phyloP scores from a whole-genome alignment of 2,329 filamentous ascomycete genomes.

The Lecanicillium sp. region DNA sequence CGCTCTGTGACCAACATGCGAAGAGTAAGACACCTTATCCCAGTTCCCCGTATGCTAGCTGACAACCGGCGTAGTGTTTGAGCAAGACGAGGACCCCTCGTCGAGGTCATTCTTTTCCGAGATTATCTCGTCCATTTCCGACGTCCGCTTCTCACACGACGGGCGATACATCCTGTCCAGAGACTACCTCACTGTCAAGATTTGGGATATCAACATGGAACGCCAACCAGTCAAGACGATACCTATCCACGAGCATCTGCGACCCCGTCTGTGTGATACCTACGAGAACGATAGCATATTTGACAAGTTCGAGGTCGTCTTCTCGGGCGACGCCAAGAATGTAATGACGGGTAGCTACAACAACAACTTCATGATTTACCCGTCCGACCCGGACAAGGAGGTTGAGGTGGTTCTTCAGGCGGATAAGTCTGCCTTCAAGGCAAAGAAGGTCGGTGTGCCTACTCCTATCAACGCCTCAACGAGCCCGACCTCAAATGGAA shows the following conservation, averaged over 20 bases:
- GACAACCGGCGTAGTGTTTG: constrained; percentile 64
- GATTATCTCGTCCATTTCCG: constrained; percentile 98
- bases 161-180: constrained; percentile 95
- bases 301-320: constrained; percentile 99
- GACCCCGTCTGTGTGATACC: constrained; percentile 90
- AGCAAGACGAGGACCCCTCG: constrained; percentile 95
- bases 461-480: constrained; percentile 87
- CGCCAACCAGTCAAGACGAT: constrained; percentile 96
- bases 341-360: constrained; percentile 99
- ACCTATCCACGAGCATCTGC: constrained; percentile 93
- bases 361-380: constrained; percentile 99
- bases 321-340: constrained; percentile 96
- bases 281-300: constrained; percentile 99
- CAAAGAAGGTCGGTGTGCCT: constrained; percentile 97
- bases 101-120: constrained; percentile 99
- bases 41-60: constrained; percentile 19
- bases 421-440: constrained; percentile 98
- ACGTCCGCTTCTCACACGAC: constrained; percentile 94
- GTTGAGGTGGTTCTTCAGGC: constrained; percentile 96
- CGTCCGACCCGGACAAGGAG: constrained; percentile 90
- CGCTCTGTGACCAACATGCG: constrained; percentile 89
- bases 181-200: constrained; percentile 98
- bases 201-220: constrained; percentile 99
- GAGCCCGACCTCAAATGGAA: constrained; percentile 64
- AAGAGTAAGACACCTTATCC: constrained; percentile 58